Base-by-base conservation (phyloP, 805 yeast species). In the Candida dendrica region DNA sequence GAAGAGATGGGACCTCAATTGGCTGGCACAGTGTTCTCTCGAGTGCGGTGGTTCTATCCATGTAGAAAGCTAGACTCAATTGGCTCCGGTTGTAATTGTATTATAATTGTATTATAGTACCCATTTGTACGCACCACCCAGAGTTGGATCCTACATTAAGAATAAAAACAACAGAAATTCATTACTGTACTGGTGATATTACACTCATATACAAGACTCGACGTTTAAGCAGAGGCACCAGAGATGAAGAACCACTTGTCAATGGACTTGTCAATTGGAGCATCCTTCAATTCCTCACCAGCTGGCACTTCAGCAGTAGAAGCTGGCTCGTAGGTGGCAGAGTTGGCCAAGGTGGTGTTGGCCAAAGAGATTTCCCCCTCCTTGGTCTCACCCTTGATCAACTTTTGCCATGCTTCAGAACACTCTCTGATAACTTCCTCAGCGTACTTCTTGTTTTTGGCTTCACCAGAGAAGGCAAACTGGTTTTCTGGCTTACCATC, bases 241-340 rank as follows among this genome's bases (percentile, higher is more conserved):
- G 91, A 87, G 63, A 91, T 91, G 81, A 80, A 91, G 79, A 93
- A 91, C 98, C 98, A 91, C 74, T 91, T 91, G 78, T 91, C 98
- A 64, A 91, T 72, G 43, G 96, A 87, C 70, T 85, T 79, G 75
- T 91, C 98, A 65, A 93, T 87, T 68, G 96, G 95, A 50, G 95
- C 96, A 63, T 90, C 89, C 50, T 90, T 76, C 52, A 71, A 65
- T 51, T 84, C 78, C 55, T 77, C 57, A 56, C 86, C 95, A 44
- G 76, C 74, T 54, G 96, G 95, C 45, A 87, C 62, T 44, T 66
- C 72, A 45, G 69, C 54, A 41, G 66, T 68, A 42, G 66, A 64
- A 42, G 73, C 51, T 42, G 75, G 71, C 36, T 74, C 56, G 71
- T 64, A 77, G 47, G 79, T 51, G 38, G 85, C 66, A 47, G 88